These are phyloP conservation scores for Alternaria arbusti DNA, from an alignment of 2,329 filamentous ascomycete species.

Conservation along the genomic window DNA sequence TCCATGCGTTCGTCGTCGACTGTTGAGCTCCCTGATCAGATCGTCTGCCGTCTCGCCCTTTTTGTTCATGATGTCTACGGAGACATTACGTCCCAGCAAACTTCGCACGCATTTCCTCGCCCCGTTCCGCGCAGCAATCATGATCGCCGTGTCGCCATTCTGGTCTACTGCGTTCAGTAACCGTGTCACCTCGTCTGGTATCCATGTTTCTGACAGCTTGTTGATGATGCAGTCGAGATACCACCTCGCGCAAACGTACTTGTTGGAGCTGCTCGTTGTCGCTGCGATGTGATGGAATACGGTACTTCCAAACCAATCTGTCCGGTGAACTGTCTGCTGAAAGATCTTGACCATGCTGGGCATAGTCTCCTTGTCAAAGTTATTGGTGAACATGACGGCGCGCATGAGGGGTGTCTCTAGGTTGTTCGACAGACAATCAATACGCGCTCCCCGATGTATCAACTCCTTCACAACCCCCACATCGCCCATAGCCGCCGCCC, in stretches of 20 bases:
- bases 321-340: slow-evolving; percentile 77
- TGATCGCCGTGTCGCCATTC: slow-evolving; percentile 89
- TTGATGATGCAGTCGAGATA: slow-evolving; percentile 92
- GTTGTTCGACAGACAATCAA: slow-evolving; percentile 68
- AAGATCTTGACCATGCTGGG: slow-evolving; percentile 83
- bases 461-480: slow-evolving; percentile 89
- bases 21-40: slow-evolving; percentile 77
- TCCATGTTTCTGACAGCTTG: slow-evolving; percentile 78
- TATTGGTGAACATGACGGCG: slow-evolving; percentile 95
- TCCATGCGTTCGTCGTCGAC: slow-evolving; percentile 64
- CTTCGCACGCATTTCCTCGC: slow-evolving; percentile 76
- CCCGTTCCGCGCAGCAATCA: slow-evolving; percentile 83
- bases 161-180: slow-evolving; percentile 83
- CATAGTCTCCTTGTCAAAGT: slow-evolving; percentile 92
- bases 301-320: slow-evolving; percentile 82
- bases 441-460: slow-evolving; percentile 77
- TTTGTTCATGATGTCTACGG: slow-evolving; percentile 80
- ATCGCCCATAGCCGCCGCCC: slow-evolving; percentile 97
- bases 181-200: slow-evolving; percentile 76
- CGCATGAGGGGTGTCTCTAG: slow-evolving; percentile 92
- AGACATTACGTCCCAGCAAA: slow-evolving; percentile 78
- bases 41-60: slow-evolving; percentile 85
- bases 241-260: slow-evolving; percentile 87
- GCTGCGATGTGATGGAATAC: slow-evolving; percentile 94
- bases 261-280: slow-evolving; percentile 83